These are phyloP conservation scores for Pseudogymnoascus sp. DNA, from an alignment of 2,329 filamentous ascomycete species.

Conservation along the genomic window DNA sequence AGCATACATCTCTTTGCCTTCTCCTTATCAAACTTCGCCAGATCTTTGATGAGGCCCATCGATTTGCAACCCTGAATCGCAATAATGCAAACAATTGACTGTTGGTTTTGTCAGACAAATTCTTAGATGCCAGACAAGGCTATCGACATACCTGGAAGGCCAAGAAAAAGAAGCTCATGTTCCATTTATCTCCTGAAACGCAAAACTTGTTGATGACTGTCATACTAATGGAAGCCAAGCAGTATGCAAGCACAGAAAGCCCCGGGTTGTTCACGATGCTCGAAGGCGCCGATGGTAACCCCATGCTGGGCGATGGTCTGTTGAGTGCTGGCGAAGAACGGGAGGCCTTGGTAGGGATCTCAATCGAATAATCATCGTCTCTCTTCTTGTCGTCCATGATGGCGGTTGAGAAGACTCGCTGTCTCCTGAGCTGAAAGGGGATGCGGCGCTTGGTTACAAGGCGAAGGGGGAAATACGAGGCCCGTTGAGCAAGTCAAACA, in stretches of 20 bases:
- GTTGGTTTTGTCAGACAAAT: conserved; percentile 17
- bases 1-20: conserved; percentile 88
- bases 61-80: conserved; percentile 80
- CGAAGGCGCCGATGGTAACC: conserved; percentile 18
- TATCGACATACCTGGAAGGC: conserved; percentile 70
- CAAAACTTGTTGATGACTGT: conserved; percentile 99
- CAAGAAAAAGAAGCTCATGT: conserved; percentile 93
- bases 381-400: conserved; percentile 86
- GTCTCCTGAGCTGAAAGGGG: background rate
- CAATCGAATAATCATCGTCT: conserved; percentile 65
- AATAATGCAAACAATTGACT: conserved; percentile 84
- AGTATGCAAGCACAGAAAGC: conserved; percentile 82
- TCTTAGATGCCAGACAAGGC: background rate
- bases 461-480: background rate
- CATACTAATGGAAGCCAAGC: conserved; percentile 95
- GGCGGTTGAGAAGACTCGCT: conserved; percentile 15
- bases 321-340: conserved; percentile 37
- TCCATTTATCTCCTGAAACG: conserved; percentile 82
- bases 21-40: conserved; percentile 72
- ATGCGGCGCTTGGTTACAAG: background rate
- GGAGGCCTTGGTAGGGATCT: conserved; percentile 52
- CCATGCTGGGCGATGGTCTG: conserved; percentile 33
- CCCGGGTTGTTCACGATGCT: conserved; percentile 65
- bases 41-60: conserved; percentile 71
- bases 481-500: background rate